These are phyloP conservation scores for Penicillium sp. DNA, from an alignment of 2,329 filamentous ascomycete species.

Conservation along the genomic window DNA sequence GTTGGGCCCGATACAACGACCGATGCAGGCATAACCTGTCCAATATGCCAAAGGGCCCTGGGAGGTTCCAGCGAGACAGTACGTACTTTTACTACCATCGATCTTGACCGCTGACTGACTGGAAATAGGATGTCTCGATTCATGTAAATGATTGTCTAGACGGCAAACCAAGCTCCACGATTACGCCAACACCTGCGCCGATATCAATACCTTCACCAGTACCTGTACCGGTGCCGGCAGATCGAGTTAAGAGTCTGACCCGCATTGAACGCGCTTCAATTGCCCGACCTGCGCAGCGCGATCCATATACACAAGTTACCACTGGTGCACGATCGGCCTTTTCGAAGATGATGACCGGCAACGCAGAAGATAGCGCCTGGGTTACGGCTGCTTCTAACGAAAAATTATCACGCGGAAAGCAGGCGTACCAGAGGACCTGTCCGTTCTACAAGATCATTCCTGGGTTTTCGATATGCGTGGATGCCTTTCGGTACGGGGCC, in stretches of 20 bases:
- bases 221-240: slow-evolving; percentile 14
- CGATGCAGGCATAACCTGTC: slow-evolving; percentile 51
- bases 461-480: slow-evolving; percentile 85
- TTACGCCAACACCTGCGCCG: not conserved
- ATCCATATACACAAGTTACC: slow-evolving; percentile 60
- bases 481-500: slow-evolving; percentile 91
- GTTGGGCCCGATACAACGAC: slow-evolving; percentile 14
- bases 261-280: slow-evolving; percentile 64
- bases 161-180: slow-evolving; percentile 63
- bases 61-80: slow-evolving; percentile 49
- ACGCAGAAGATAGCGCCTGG: slow-evolving; percentile 89
- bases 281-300: slow-evolving; percentile 72
- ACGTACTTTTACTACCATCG: slow-evolving; percentile 12
- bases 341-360: slow-evolving; percentile 84
- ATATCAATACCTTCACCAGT: not conserved
- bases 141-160: slow-evolving; percentile 95
- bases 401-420: slow-evolving; percentile 71
- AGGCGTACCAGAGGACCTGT: slow-evolving; percentile 81
- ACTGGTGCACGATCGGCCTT: slow-evolving; percentile 64
- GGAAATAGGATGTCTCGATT: slow-evolving; percentile 61
- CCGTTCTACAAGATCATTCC: slow-evolving; percentile 99
- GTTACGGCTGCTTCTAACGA: slow-evolving; percentile 76
- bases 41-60: slow-evolving; percentile 68
- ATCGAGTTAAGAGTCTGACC: slow-evolving; percentile 36
- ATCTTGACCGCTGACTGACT: not conserved